These are phyloP conservation scores for Torulaspora indica DNA, from an alignment of 805 yeast genomes.

Conservation along the genomic window DNA sequence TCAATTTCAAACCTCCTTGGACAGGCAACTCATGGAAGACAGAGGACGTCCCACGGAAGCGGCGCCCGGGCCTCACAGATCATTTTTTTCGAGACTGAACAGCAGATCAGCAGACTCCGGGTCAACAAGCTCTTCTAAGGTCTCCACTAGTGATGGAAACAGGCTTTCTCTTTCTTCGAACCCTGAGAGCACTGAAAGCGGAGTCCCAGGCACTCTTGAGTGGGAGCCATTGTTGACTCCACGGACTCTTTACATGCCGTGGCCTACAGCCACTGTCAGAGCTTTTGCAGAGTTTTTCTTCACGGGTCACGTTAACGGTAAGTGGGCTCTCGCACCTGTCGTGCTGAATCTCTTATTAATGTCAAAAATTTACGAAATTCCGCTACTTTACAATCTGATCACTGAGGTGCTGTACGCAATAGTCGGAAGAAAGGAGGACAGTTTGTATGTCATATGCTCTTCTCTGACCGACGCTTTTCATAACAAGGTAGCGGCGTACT, in stretches of 20 bases:
- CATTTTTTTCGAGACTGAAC: slow-evolving; percentile 7
- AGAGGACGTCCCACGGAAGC: slow-evolving; percentile 3
- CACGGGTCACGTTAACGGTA: slow-evolving; percentile 74
- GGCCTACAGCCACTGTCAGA: slow-evolving; percentile 52
- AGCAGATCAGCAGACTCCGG: slow-evolving; percentile 6
- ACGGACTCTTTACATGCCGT: slow-evolving; percentile 64
- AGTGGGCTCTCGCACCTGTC: slow-evolving; percentile 68
- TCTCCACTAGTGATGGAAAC: slow-evolving; percentile 10
- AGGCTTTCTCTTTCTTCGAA: slow-evolving; percentile 18
- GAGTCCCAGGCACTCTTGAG: slow-evolving; percentile 18
- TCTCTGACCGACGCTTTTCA: slow-evolving; percentile 26
- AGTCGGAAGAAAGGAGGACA: slow-evolving; percentile 61
- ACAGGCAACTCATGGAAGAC: slow-evolving; percentile 21
- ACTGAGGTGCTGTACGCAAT: slow-evolving; percentile 65
- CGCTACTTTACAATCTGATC: slow-evolving; percentile 63
- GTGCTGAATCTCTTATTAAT: slow-evolving; percentile 58
- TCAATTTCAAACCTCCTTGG: slow-evolving; percentile 20
- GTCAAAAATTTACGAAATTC: slow-evolving; percentile 63
- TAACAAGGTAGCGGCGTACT: slow-evolving; percentile 20
- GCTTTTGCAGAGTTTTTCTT: slow-evolving; percentile 70
- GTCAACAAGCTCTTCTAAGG: slow-evolving; percentile 4
- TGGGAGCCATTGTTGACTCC: slow-evolving; percentile 65
- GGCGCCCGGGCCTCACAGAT: slow-evolving; percentile 8
- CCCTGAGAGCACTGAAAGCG: slow-evolving; percentile 18
- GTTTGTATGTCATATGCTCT: slow-evolving; percentile 32